Percentiles rank a stretch among this genome's conserved stretches.
phyloP scores from a whole-genome alignment of 306 rosid species.

The Casuarina equisetifolia region DNA sequence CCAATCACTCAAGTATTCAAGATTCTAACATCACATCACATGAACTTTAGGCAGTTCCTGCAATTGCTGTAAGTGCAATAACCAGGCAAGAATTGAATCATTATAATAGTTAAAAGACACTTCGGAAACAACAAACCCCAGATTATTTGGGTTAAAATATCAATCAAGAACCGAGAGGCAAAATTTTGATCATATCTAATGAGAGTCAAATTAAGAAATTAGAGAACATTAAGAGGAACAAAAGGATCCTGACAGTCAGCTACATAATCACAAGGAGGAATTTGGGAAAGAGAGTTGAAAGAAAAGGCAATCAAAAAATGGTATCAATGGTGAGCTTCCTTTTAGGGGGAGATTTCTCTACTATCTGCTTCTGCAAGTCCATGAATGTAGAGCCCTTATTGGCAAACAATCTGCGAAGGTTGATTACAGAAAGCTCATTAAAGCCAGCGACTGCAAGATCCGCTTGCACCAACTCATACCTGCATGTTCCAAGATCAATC shows the following conservation, averaged over 20 bases:
- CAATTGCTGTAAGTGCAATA: not conserved
- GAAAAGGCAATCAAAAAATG: slow-evolving; percentile 52
- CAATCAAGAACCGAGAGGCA: not conserved
- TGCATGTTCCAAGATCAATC: slow-evolving; percentile 38
- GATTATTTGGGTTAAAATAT: not conserved
- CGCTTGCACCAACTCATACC: slow-evolving; percentile 90
- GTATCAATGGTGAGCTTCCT: slow-evolving; percentile 85
- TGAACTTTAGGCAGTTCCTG: not conserved
- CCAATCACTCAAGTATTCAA: not conserved
- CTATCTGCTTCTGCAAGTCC: slow-evolving; percentile 81
- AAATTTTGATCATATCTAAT: not conserved
- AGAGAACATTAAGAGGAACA: slow-evolving; percentile 4
- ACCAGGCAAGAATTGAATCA: too few relatives aligned
- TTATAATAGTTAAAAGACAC: not conserved
- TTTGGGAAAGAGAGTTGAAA: not conserved
- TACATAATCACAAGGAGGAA: slow-evolving; percentile 43
- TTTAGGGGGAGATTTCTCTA: slow-evolving; percentile 75
- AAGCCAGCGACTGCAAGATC: slow-evolving; percentile 95
- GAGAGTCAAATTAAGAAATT: not conserved
- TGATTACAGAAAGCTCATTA: slow-evolving; percentile 90
- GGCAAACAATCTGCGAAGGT: slow-evolving; percentile 89
- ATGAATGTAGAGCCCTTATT: slow-evolving; percentile 86
- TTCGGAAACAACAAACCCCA: not conserved
- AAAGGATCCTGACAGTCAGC: slow-evolving; percentile 21
- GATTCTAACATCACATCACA: not conserved